phyloP scores from a whole-genome alignment of 305 asterid species.

The Petunia hybrid region DNA sequence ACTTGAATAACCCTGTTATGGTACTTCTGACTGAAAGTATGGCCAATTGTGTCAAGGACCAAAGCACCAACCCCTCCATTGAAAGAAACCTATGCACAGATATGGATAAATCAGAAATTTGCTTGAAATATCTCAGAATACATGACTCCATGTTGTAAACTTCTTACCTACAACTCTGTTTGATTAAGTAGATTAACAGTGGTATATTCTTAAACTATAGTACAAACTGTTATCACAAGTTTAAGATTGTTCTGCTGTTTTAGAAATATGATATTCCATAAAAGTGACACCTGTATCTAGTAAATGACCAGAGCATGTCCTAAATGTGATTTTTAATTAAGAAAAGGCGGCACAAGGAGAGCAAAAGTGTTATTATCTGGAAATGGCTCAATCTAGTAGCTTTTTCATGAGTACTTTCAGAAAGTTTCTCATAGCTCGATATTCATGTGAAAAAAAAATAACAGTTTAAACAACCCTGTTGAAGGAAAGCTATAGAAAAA shows the following conservation, averaged over 20 bases:
- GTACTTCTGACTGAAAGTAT: conserved; percentile 88
- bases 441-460: background rate
- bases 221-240: background rate
- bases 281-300: background rate
- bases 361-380: background rate
- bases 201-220: conserved; percentile 15
- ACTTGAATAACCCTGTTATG: conserved; percentile 90
- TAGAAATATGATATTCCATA: background rate
- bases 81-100: conserved; percentile 69
- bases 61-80: conserved; percentile 83
- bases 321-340: conserved; percentile 8
- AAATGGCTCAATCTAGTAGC: background rate
- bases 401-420: background rate
- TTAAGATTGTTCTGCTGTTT: background rate
- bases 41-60: conserved; percentile 89
- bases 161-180: conserved; percentile 4
- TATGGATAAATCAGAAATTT: conserved; percentile 31
- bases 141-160: background rate
- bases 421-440: background rate
- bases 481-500: conserved; percentile 10
- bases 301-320: background rate
- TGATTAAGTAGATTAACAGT: background rate
- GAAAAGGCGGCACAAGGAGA: background rate
- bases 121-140: conserved; percentile 6
- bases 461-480: conserved; percentile 1